These are phyloP conservation scores for Chlamydomonas sp. DNA, from an alignment of 139 green algal species.

Conservation along the genomic window DNA sequence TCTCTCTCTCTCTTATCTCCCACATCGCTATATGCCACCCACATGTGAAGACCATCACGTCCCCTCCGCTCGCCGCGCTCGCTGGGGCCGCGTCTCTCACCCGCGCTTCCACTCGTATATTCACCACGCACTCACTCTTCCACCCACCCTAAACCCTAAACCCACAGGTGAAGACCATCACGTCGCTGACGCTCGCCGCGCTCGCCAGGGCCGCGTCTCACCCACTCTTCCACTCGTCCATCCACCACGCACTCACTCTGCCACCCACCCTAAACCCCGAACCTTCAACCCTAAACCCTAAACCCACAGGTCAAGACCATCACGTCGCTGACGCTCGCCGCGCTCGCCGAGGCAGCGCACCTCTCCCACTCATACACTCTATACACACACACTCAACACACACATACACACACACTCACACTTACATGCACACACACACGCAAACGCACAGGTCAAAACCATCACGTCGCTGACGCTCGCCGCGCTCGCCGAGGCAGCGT, in stretches of 20 bases:
- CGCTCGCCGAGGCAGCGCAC: conserved; percentile 85
- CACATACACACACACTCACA: no score
- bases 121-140: neutral
- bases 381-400: neutral
- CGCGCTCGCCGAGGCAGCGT: conserved; percentile 89
- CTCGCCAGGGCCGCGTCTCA: conserved; percentile 81
- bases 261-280: no score
- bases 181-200: conserved; percentile 83
- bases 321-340: conserved; percentile 84
- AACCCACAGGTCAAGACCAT: conserved; percentile 96
- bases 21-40: no score
- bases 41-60: no score
- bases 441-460: conserved; percentile 91
- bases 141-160: no score
- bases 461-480: conserved; percentile 91
- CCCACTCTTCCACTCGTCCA: neutral
- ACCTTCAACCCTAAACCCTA: no score
- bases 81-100: no score
- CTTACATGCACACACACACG: no score
- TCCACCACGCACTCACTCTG: neutral
- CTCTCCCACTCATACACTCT: neutral
- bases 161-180: conserved; percentile 94
- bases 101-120: neutral
- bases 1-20: no score
- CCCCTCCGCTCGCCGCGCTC: no score